Evolutionary conservation across 495 filamentous ascomycete species (phyloP).

Genomic region (Darksidea phi): DNA sequence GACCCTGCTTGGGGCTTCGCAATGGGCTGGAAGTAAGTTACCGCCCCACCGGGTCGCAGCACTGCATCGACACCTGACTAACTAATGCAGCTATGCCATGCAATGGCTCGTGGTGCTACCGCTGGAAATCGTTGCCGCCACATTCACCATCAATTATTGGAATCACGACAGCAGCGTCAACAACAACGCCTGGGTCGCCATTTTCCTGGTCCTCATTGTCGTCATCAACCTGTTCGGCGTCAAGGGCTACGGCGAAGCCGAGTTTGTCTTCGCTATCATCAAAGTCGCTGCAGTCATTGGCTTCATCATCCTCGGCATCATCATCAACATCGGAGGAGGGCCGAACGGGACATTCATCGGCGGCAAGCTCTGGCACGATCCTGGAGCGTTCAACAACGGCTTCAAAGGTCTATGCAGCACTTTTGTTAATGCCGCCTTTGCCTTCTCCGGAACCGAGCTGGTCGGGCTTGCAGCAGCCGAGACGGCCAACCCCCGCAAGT

Average conservation of each 20-base stretch:
- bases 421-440: conserved; percentile 89
- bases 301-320: conserved; percentile 45
- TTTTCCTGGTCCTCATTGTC: conserved; percentile 42
- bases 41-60: conserved; percentile 9
- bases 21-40: conserved; percentile 87
- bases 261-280: conserved; percentile 46
- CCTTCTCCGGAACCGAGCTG: conserved; percentile 91
- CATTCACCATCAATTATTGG: conserved; percentile 89
- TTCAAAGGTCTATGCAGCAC: conserved; percentile 94
- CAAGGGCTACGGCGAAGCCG: conserved; percentile 46
- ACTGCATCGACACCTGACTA: conserved; percentile 13
- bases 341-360: conserved; percentile 77
- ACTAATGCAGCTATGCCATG: conserved; percentile 67
- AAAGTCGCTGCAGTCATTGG: conserved; percentile 77
- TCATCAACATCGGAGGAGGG: conserved; percentile 62
- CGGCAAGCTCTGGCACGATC: conserved; percentile 75
- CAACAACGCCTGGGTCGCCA: conserved; percentile 76
- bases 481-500: conserved; percentile 81
- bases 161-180: conserved; percentile 53
- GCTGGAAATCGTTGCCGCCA: conserved; percentile 85
- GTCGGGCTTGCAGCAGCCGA: conserved; percentile 89
- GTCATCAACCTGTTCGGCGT: conserved; percentile 46
- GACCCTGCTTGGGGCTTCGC: conserved; percentile 97
- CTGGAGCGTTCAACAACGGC: conserved; percentile 86
- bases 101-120: conserved; percentile 91